These are phyloP conservation scores for Didymella glomerata DNA, from an alignment of 2,329 filamentous ascomycete species.

Conservation along the genomic window DNA sequence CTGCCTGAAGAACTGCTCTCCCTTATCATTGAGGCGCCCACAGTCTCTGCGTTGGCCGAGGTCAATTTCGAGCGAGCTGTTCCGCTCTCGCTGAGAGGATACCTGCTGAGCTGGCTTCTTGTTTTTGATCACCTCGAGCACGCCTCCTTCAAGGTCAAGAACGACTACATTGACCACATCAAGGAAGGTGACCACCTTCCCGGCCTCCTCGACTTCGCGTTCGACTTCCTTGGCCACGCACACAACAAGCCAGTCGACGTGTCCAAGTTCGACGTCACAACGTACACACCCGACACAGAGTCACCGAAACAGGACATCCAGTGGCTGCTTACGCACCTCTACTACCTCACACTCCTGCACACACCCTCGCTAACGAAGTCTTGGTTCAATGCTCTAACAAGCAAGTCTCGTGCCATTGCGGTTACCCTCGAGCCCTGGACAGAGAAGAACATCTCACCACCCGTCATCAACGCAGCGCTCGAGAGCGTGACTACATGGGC, in stretches of 20 bases:
- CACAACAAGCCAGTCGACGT: slow-evolving; percentile 74
- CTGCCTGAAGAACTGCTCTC: slow-evolving; percentile 87
- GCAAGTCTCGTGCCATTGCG: slow-evolving; percentile 79
- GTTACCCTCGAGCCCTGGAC: slow-evolving; percentile 86
- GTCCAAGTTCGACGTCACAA: slow-evolving; percentile 74
- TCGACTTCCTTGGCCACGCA: slow-evolving; percentile 84
- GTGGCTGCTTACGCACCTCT: slow-evolving; percentile 85
- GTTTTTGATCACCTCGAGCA: slow-evolving; percentile 85
- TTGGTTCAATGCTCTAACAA: slow-evolving; percentile 77
- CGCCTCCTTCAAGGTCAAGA: slow-evolving; percentile 82
- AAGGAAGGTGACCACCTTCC: slow-evolving; percentile 75
- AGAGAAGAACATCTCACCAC: slow-evolving; percentile 75
- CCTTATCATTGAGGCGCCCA: slow-evolving; percentile 80
- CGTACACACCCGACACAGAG: slow-evolving; percentile 68
- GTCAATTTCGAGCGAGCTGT: slow-evolving; percentile 71
- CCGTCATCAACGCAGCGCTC: slow-evolving; percentile 71
- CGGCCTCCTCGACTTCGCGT: slow-evolving; percentile 78
- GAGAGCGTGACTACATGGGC: slow-evolving; percentile 74
- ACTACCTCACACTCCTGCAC: slow-evolving; percentile 81
- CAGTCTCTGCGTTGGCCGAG: slow-evolving; percentile 71
- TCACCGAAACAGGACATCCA: slow-evolving; percentile 76
- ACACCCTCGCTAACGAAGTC: slow-evolving; percentile 79
- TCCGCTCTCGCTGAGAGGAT: slow-evolving; percentile 75
- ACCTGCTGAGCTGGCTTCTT: slow-evolving; percentile 87
- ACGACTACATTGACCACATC: slow-evolving; percentile 80